Base-by-base conservation (phyloP, 1,284 basidiomycete species). In the Hymenochaete sp. region DNA sequence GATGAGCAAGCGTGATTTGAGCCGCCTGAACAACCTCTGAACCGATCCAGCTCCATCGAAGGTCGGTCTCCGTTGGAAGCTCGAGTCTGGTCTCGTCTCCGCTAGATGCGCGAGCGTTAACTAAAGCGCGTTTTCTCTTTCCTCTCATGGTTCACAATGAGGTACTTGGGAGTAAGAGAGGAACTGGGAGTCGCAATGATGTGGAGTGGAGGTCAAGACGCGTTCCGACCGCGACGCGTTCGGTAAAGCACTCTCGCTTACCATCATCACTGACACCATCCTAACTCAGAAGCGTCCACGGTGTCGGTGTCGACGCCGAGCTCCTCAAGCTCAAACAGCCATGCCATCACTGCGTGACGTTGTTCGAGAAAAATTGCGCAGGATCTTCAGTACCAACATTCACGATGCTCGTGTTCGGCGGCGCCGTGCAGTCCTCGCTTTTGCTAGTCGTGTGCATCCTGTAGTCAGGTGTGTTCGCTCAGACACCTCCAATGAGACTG, bases 11-110 rank as follows among this genome's bases (percentile, higher is more conserved):
- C 8, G 79, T 75, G 54, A 92, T 86, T 19, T 73, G 62, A 8
- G 71, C 71, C 43, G 67, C 57, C 47, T 72, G 62, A 14, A 62
- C 61, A 42, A 77, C 77, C 54, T 82, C 78, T 35, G 76, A 72
- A 41, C 73, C 79, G 42, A 87, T 81, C 87, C 87, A 91, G 41
- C 72, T 72, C 88, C 87, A 90, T 16, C 76, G 61, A 29, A 73
- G 68, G 49, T 70, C 67, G 29, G 65, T 62, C 45, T 62, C 65
- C 21, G 66, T 63, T 18, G 69, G 60, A 19, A 78, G 65, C 48
- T 69, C 69, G 47, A 67, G 65, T 39, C 79, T 73, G 55, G 77
- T 79, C 52, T 83, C 68, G 25, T 68, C 66, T 63, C 82, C 73
- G 21, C 77, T 79, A 37, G 75, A 66, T 44, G 66, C 62, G 27